A percentile compares a stretch with the other conserved stretches of the same genome.
phyloP scores from a whole-genome alignment of 345 rosid species.

The Leavenworthia alabamica region DNA sequence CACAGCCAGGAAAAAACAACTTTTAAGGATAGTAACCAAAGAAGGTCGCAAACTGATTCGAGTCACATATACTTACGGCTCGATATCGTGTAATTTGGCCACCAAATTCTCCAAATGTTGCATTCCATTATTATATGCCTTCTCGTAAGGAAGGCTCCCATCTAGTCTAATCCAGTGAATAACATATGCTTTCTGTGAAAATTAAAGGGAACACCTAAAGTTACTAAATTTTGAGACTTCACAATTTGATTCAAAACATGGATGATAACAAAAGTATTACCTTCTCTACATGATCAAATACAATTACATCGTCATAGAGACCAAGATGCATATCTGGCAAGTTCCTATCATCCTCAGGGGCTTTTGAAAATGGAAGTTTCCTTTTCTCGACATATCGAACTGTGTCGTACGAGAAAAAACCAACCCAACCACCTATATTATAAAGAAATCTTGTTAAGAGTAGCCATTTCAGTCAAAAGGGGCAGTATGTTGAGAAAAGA shows the following conservation, averaged over 20 bases:
- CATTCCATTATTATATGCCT: conserved; percentile 53
- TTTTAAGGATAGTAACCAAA: background rate
- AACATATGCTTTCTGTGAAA: conserved; percentile 49
- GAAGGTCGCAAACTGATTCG: conserved; percentile 3
- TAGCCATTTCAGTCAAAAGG: background rate
- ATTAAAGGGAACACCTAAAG: background rate
- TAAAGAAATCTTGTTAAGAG: background rate
- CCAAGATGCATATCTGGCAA: conserved; percentile 87
- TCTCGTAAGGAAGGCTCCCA: conserved; percentile 40
- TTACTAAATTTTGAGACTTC: background rate
- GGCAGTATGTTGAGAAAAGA: no score
- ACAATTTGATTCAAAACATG: no score
- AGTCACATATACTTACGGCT: conserved; percentile 37
- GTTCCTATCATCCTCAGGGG: conserved; percentile 77
- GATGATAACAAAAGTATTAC: conserved; percentile 29
- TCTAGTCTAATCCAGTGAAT: conserved; percentile 64
- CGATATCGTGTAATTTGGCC: conserved; percentile 41
- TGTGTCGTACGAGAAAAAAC: conserved; percentile 86
- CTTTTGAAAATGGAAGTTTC: conserved; percentile 60
- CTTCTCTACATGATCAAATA: conserved; percentile 92
- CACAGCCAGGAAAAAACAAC: background rate
- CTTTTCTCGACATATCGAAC: conserved; percentile 78
- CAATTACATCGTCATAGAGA: conserved; percentile 66
- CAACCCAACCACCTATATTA: conserved; percentile 92
- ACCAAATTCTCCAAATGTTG: conserved; percentile 41